Evolutionary conservation across 2,329 filamentous ascomycete genomes (phyloP).

Genomic region (Cryphonectria parasitica): DNA sequence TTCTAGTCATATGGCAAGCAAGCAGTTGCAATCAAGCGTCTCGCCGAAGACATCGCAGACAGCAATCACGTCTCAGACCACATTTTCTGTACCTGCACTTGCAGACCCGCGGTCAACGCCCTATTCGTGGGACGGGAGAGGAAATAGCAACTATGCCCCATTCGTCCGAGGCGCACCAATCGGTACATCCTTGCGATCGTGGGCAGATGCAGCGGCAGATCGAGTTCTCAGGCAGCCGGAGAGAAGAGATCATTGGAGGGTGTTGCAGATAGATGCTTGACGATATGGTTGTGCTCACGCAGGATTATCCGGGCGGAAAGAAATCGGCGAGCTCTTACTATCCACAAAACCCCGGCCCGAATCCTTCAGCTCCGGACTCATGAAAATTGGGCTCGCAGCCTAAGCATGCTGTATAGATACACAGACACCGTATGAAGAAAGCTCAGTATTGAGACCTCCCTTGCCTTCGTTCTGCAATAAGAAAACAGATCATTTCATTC

Average conservation of each 20-base stretch:
- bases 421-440: background rate
- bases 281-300: background rate
- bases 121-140: background rate
- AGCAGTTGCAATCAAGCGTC: background rate
- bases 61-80: background rate
- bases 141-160: slow-evolving; percentile 2
- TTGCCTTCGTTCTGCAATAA: background rate
- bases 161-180: background rate
- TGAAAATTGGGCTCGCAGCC: background rate
- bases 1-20: background rate
- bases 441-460: background rate
- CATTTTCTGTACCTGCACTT: background rate
- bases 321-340: background rate
- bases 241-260: background rate
- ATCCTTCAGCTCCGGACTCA: background rate
- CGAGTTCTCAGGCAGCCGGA: background rate
- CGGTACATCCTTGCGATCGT: background rate
- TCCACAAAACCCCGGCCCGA: background rate
- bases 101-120: slow-evolving; percentile 9
- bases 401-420: background rate
- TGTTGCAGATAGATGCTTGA: background rate
- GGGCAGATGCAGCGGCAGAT: background rate
- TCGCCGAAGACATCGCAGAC: background rate
- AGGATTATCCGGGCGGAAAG: background rate
- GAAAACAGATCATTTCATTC: background rate